These are phyloP conservation scores for Suillus subaureus DNA, from an alignment of 768 basidiomycete genomes.

Conservation along the genomic window DNA sequence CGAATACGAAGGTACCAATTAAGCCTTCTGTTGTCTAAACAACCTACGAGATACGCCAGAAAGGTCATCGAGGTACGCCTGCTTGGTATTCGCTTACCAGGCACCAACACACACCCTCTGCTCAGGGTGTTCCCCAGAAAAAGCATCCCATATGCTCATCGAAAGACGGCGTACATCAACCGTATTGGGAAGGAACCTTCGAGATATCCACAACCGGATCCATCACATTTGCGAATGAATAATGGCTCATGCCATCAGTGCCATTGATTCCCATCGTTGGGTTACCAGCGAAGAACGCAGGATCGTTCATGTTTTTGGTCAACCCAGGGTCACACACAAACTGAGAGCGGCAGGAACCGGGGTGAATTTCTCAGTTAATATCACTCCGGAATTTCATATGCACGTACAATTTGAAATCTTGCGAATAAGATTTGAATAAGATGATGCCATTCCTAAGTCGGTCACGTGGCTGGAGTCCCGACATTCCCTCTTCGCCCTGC, in stretches of 20 bases:
- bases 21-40: constrained; percentile 76
- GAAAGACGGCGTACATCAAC: constrained; percentile 46
- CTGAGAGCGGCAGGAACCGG: neutral
- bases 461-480: neutral
- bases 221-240: constrained; percentile 81
- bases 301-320: constrained; percentile 20
- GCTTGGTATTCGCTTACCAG: constrained; percentile 54
- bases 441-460: too few relatives aligned
- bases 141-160: constrained; percentile 47
- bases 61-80: neutral
- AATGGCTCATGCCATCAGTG: constrained; percentile 45
- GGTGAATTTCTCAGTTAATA: neutral
- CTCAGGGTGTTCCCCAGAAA: constrained; percentile 85
- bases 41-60: constrained; percentile 48
- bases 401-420: neutral
- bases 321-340: constrained; percentile 21
- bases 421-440: neutral
- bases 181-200: constrained; percentile 86
- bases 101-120: constrained; percentile 66
- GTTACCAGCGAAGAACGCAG: constrained; percentile 17
- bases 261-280: constrained; percentile 22
- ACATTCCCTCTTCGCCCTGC: too few relatives aligned
- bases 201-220: constrained; percentile 79
- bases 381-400: neutral
- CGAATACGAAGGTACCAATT: constrained; percentile 84